Percentiles rank a stretch among this genome's conserved stretches.
Conservation (phyloP, 805 yeast genomes). For the Metschnikowia aberdeeniae region DNA sequence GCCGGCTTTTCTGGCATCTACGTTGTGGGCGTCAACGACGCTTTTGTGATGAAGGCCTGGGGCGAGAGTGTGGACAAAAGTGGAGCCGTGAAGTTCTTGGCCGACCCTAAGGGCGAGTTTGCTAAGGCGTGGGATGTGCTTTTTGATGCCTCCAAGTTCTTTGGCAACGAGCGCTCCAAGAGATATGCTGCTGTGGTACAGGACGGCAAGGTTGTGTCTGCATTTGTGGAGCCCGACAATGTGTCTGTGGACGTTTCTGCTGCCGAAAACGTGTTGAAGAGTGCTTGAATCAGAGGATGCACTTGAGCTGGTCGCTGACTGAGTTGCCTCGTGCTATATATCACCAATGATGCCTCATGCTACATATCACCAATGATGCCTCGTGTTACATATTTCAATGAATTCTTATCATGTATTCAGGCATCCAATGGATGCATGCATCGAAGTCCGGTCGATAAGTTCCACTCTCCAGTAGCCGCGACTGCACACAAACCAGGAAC, state of each 20-base stretch:
- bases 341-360: no score
- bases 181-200: conserved; percentile 75
- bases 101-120: conserved; percentile 79
- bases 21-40: conserved; percentile 79
- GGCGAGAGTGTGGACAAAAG: conserved; percentile 37
- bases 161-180: conserved; percentile 72
- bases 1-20: conserved; percentile 64
- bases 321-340: no score
- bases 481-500: no score
- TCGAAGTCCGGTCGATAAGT: no score
- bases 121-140: conserved; percentile 58
- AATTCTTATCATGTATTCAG: no score
- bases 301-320: no score
- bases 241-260: conserved; percentile 58
- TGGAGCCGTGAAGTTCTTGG: conserved; percentile 51
- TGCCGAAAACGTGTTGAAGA: conserved; percentile 42
- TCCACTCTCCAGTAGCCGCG: no score
- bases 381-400: no score
- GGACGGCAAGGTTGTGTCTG: conserved; percentile 63
- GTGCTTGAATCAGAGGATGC: not conserved
- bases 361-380: no score
- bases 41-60: conserved; percentile 86
- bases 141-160: conserved; percentile 72
- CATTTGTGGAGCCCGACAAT: conserved; percentile 79
- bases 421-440: no score